Percentiles rank a stretch among this genome's conserved stretches.
Conservation (phyloP, 768 basidiomycete genomes). For the Rhodotorula babjevae region DNA sequence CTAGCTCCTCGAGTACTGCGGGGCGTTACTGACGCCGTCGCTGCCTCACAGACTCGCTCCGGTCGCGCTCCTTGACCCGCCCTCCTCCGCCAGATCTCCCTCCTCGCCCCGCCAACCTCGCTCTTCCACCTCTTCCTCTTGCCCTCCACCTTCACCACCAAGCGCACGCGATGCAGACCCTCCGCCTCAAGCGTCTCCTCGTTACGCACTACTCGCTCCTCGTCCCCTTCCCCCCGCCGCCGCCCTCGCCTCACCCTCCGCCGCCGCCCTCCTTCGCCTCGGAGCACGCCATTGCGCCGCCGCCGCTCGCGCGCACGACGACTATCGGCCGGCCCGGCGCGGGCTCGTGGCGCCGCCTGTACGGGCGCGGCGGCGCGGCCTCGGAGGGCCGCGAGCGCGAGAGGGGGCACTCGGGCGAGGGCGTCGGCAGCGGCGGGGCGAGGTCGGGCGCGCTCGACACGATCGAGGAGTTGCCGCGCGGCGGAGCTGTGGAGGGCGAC, state of each 20-base stretch:
- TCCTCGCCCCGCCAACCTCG: not conserved
- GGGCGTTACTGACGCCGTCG: too few species aligned
- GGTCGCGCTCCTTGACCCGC: too few species aligned
- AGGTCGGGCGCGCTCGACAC: not conserved
- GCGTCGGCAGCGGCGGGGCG: too few species aligned
- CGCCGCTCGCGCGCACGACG: not conserved
- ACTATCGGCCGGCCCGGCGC: not conserved
- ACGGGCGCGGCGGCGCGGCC: too few species aligned
- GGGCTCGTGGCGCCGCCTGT: not conserved
- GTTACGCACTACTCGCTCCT: not conserved
- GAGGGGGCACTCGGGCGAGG: too few species aligned
- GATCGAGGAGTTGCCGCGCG: not conserved
- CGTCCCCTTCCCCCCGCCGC: not conserved
- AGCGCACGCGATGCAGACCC: not conserved
- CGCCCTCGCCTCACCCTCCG: not conserved
- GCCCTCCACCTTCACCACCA: not conserved
- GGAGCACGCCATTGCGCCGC: not conserved
- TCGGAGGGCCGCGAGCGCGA: not conserved
- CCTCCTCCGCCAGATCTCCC: too few species aligned
- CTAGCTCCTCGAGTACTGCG: too few species aligned
- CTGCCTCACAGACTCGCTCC: too few species aligned
- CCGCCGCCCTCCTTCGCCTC: not conserved
- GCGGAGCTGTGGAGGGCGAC: not conserved
- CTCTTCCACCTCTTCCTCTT: not conserved
- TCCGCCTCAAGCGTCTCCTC: not conserved